phyloP scores from a whole-genome alignment of 176 grass and related monocot genomes.

The Poa annua region DNA sequence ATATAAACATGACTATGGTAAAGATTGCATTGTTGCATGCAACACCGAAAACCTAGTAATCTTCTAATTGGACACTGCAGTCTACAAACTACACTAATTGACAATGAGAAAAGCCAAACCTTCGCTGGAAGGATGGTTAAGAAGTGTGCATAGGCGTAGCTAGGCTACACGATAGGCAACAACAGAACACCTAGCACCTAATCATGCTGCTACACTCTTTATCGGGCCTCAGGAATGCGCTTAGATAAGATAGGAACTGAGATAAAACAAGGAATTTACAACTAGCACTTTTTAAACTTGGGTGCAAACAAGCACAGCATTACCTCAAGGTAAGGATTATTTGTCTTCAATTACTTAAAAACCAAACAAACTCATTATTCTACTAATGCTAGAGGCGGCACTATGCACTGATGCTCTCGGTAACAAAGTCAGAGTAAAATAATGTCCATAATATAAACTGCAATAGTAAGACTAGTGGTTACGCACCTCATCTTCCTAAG shows the following conservation, averaged over 20 bases:
- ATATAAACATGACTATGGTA: neutral
- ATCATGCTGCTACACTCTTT: neutral
- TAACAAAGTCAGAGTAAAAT: neutral
- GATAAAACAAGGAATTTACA: neutral
- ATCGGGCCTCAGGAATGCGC: neutral
- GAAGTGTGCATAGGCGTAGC: neutral
- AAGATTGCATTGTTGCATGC: neutral
- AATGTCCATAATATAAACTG: neutral
- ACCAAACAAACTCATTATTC: neutral
- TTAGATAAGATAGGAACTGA: neutral
- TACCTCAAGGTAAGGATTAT: neutral
- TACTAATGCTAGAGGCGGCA: neutral
- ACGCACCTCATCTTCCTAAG: conserved; percentile 22
- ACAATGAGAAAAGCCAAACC: neutral
- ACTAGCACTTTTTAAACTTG: neutral
- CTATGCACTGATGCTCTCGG: neutral
- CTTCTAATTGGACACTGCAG: neutral
- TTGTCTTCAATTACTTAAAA: neutral
- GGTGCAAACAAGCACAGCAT: neutral
- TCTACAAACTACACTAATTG: neutral
- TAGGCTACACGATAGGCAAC: neutral
- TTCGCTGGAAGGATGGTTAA: neutral
- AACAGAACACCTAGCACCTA: neutral
- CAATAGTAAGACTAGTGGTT: neutral
- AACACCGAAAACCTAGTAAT: neutral